These are phyloP conservation scores for Boletus rufocinnamomeus DNA, from an alignment of 768 basidiomycete genomes.

Conservation along the genomic window DNA sequence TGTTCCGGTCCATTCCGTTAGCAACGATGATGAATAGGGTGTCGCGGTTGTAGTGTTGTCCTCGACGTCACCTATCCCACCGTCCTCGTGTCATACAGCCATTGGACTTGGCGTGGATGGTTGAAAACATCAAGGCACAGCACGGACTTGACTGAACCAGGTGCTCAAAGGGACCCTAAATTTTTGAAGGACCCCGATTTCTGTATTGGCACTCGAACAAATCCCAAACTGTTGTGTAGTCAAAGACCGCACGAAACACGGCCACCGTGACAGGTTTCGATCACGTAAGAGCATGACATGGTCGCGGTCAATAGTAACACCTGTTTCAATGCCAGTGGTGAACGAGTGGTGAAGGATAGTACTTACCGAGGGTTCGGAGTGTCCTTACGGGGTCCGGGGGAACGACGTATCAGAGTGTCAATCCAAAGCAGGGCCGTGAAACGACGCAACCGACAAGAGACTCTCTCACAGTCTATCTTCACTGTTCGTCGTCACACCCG, in stretches of 20 bases:
- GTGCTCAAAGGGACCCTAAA: background rate
- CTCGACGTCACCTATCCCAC: background rate
- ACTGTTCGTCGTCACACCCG: too few relatives aligned
- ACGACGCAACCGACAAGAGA: too few relatives aligned
- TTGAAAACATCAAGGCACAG: background rate
- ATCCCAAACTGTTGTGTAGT: background rate
- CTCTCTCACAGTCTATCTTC: too few relatives aligned
- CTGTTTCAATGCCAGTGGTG: background rate
- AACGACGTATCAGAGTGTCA: background rate
- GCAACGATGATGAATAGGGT: background rate
- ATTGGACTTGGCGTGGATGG: background rate
- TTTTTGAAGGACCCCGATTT: background rate
- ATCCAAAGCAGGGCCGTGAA: too few relatives aligned
- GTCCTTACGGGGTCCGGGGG: background rate
- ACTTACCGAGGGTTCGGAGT: background rate
- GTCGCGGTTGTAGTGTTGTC: background rate
- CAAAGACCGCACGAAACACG: background rate
- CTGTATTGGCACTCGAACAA: background rate
- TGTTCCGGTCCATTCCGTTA: background rate
- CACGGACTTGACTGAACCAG: background rate
- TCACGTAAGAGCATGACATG: background rate
- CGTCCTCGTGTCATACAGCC: background rate
- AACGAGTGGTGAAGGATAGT: background rate
- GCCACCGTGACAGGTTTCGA: background rate
- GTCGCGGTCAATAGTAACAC: background rate